Conservation (phyloP, 768 basidiomycete genomes). For the Kwoniella sp. region DNA sequence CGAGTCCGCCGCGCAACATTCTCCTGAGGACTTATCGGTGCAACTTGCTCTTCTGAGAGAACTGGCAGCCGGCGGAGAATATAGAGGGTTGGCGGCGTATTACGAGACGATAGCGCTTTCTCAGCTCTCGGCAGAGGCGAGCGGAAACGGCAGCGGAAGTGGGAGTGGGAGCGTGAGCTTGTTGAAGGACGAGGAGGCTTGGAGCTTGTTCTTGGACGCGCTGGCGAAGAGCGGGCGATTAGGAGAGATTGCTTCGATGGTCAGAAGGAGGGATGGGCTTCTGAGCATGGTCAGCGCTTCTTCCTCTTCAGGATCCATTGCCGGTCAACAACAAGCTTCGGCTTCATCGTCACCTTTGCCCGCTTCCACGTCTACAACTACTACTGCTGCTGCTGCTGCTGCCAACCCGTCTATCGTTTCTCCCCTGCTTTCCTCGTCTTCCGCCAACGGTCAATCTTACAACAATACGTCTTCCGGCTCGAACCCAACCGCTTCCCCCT, state of each 20-base stretch:
- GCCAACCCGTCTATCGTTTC: background rate
- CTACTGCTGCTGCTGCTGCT: background rate
- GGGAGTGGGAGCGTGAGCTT: constrained; percentile 25
- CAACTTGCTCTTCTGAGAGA: constrained; percentile 47
- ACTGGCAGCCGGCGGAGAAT: constrained; percentile 41
- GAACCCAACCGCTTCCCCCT: constrained; percentile 26
- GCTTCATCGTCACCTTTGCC: constrained; percentile 1
- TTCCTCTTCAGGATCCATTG: constrained; percentile 9
- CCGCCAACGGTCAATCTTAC: background rate
- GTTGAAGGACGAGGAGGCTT: constrained; percentile 31
- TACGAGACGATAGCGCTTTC: constrained; percentile 47
- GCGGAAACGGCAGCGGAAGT: background rate
- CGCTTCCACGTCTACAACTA: background rate
- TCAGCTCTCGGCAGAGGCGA: constrained; percentile 3
- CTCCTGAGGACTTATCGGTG: constrained; percentile 28
- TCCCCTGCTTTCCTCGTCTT: background rate
- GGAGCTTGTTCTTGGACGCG: constrained; percentile 30
- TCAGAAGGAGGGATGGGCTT: constrained; percentile 65
- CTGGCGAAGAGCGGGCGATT: constrained; percentile 36
- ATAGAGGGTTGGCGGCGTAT: constrained; percentile 30
- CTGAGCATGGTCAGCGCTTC: background rate
- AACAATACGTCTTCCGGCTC: background rate
- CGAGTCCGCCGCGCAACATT: constrained; percentile 42
- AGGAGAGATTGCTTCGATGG: constrained; percentile 64
- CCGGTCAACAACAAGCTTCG: constrained; percentile 4